Evolutionary conservation across 805 yeast species (phyloP).

Genomic region (Wickerhamomyces silvicola): DNA sequence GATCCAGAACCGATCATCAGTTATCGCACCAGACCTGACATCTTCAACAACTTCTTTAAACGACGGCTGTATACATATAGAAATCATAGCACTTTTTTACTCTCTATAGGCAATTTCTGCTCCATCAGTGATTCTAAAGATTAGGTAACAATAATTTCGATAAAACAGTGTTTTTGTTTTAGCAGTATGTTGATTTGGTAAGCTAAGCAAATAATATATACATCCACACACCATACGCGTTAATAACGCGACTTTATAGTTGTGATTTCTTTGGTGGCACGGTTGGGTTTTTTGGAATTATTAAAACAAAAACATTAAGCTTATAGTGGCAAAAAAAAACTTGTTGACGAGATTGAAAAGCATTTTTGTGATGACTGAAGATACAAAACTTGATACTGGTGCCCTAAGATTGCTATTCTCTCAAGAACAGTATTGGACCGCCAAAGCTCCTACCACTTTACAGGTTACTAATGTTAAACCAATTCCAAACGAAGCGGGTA

Average conservation of each 20-base stretch:
- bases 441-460: constrained; percentile 24
- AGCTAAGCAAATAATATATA: no score
- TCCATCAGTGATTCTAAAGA: not conserved
- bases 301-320: no score
- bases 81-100: constrained; percentile 3
- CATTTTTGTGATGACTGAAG: constrained; percentile 5
- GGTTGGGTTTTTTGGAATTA: no score
- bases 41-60: constrained; percentile 39
- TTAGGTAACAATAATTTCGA: constrained; percentile 1
- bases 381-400: constrained; percentile 14
- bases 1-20: constrained; percentile 37
- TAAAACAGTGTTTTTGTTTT: no score
- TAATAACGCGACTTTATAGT: no score
- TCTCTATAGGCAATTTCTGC: not conserved
- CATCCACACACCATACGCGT: no score
- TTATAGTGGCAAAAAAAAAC: constrained; percentile 6
- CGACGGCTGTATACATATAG: constrained; percentile 34
- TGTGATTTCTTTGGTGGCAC: no score
- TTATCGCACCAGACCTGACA: constrained; percentile 18
- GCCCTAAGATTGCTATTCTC: constrained; percentile 15
- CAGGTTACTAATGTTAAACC: constrained; percentile 31
- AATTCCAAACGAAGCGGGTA: constrained; percentile 34
- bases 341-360: not conserved
- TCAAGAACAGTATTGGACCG: constrained; percentile 12
- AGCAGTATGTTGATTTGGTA: no score